Percentiles rank a stretch among this genome's conserved stretches.
Evolutionary conservation across 164 flowering plant genomes (phyloP).

Genomic region (Nymphaea colorata): DNA sequence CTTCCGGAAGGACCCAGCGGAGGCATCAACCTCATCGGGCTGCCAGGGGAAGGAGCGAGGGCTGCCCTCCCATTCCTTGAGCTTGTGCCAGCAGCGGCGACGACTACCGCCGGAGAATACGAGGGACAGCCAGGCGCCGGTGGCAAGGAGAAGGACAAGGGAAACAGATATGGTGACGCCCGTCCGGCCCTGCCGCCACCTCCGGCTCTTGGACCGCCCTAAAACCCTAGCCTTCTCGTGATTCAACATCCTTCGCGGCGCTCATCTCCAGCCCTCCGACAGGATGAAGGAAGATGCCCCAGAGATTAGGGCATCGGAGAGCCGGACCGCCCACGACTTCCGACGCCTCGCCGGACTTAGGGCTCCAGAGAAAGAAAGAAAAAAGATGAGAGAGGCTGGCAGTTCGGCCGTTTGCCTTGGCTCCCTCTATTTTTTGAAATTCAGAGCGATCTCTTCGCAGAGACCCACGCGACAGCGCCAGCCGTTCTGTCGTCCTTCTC

Average conservation of each 20-base stretch:
- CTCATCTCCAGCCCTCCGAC: not conserved
- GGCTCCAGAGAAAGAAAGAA: not conserved
- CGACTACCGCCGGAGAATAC: constrained; percentile 33
- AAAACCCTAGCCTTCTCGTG: constrained; percentile 2
- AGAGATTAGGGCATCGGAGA: not conserved
- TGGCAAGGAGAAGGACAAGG: constrained; percentile 31
- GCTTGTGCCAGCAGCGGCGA: constrained; percentile 23
- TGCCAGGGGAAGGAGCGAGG: constrained; percentile 9
- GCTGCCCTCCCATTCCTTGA: constrained; percentile 20
- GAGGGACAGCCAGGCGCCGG: constrained; percentile 45
- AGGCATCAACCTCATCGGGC: not conserved
- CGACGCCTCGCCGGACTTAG: not conserved
- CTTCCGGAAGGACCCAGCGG: not conserved
- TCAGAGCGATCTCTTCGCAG: not conserved
- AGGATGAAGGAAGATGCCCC: not conserved
- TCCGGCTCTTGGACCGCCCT: constrained; percentile 11
- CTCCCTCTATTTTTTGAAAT: not conserved
- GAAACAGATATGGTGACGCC: constrained; percentile 26
- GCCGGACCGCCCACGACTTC: not conserved
- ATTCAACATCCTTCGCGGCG: not conserved
- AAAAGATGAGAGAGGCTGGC: not conserved
- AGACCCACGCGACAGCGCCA: not conserved
- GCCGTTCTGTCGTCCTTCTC: not conserved
- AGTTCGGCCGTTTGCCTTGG: not conserved
- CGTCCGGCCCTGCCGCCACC: constrained; percentile 27